Base-by-base conservation (phyloP, 2,329 filamentous ascomycete species). In the Conoideocrella luteorostrata region DNA sequence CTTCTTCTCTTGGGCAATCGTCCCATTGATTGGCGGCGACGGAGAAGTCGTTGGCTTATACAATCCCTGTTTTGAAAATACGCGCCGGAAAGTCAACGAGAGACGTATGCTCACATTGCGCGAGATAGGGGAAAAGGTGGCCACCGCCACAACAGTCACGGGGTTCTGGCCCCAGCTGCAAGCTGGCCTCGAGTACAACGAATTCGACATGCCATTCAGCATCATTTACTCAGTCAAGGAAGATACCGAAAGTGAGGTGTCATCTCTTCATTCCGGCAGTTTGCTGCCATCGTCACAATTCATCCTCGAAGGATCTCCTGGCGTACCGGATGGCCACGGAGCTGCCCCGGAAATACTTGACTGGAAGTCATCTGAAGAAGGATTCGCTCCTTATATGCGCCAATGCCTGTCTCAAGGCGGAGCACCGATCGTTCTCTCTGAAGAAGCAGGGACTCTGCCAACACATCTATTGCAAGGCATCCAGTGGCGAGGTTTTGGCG, bases 11-110 rank as follows among this genome's bases (percentile, higher is more conserved):
- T 91, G 86, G 86, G 86, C 81, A 1, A 80, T 91, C 33, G 83
- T 91, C 21, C 87, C 87, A 0, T 71, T 91, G 49, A 77, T 91
- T 2, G 86, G 86, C 3, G 72, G 75, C 30, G 82, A 89, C 47
- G 87, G 87, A 2, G 77, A 77, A 11, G 84, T 90, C 7, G 78
- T 86, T 48, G 86, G 84, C 2, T 62, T 91, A 0, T 90, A 88
- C 59, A 90, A 90, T 55, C 86, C 86, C 3, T 78, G 82, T 0
- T 91, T 90, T 51, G 87, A 93, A 52, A 88, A 89, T 56, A 93
- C 87, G 1, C 68, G 84, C 18, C 75, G 86, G 17, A 87, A 86
- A 55, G 80, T 93, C 47, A 86, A 84, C 3, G 86, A 91, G 63
- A 71, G 87, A 43, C 75, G 86, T 37, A 90, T 91, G 86, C 70